A percentile compares a stretch with the other conserved stretches of the same genome.
Evolutionary conservation across 495 filamentous ascomycete species (phyloP).

Genomic region (Xanthoparmelia taractica): DNA sequence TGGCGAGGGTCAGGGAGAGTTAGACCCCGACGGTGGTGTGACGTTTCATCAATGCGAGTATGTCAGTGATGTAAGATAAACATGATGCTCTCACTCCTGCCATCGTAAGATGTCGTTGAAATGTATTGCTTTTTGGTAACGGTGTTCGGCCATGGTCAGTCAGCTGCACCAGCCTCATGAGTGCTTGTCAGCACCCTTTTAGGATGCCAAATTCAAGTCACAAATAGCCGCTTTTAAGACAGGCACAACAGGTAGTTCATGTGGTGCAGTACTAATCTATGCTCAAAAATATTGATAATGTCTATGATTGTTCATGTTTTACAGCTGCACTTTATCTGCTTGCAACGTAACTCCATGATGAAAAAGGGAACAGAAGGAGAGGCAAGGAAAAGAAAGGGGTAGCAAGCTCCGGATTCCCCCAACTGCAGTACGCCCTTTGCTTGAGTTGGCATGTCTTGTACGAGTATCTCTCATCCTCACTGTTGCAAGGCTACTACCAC

Average conservation of each 20-base stretch:
- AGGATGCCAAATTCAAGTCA: neutral
- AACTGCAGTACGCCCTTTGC: neutral
- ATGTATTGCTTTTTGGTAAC: neutral
- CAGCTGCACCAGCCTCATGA: neutral
- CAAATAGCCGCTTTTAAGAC: neutral
- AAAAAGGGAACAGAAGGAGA: neutral
- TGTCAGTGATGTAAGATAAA: neutral
- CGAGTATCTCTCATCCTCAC: neutral
- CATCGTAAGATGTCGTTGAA: neutral
- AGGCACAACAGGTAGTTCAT: neutral
- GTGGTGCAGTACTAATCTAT: neutral
- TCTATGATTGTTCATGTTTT: neutral
- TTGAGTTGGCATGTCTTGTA: neutral
- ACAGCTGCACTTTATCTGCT: neutral
- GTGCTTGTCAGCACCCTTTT: neutral
- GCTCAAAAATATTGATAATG: neutral
- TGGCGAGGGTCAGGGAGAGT: neutral
- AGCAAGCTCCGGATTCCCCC: neutral
- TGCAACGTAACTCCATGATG: neutral
- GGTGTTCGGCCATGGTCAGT: neutral
- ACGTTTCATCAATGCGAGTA: conserved; percentile 4
- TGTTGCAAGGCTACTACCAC: neutral
- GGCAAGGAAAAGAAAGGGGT: neutral
- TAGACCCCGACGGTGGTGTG: neutral
- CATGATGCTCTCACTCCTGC: neutral